Evolutionary conservation across 1,284 basidiomycete genomes (phyloP).

Genomic region (Leccinum fallax): DNA sequence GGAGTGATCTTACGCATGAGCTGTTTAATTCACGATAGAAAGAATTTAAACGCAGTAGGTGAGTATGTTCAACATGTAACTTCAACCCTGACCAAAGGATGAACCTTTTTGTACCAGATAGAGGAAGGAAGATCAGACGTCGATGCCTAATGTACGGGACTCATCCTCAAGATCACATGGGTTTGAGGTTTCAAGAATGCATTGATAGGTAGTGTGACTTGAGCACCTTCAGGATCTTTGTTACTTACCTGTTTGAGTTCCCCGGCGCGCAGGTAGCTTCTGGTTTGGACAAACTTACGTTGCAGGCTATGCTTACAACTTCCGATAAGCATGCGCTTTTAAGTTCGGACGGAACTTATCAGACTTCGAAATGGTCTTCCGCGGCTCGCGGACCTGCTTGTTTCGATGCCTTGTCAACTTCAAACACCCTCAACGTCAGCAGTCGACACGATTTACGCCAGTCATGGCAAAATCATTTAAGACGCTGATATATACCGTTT

Average conservation of each 20-base stretch:
- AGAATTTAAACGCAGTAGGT: background rate
- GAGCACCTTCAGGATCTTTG: background rate
- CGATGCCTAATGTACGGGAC: background rate
- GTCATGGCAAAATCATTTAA: background rate
- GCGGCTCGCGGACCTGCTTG: background rate
- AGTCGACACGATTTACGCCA: no score
- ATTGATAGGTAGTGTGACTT: background rate
- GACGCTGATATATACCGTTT: background rate
- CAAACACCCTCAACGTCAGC: background rate
- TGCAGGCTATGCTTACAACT: constrained; percentile 3
- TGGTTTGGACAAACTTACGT: constrained; percentile 1
- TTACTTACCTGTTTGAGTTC: background rate
- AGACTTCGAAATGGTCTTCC: background rate
- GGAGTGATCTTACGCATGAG: constrained; percentile 20
- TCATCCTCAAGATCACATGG: background rate
- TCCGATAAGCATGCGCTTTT: background rate
- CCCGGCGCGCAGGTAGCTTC: background rate
- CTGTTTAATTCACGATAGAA: constrained; percentile 5
- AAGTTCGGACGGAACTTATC: background rate
- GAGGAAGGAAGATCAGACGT: background rate
- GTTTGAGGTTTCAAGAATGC: background rate
- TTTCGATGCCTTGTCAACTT: background rate
- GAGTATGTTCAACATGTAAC: background rate
- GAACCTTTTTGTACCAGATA: constrained; percentile 4
- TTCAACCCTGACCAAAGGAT: constrained; percentile 6